These are phyloP conservation scores for Aspergillus asperescens DNA, from an alignment of 495 filamentous ascomycete species.

Conservation along the genomic window DNA sequence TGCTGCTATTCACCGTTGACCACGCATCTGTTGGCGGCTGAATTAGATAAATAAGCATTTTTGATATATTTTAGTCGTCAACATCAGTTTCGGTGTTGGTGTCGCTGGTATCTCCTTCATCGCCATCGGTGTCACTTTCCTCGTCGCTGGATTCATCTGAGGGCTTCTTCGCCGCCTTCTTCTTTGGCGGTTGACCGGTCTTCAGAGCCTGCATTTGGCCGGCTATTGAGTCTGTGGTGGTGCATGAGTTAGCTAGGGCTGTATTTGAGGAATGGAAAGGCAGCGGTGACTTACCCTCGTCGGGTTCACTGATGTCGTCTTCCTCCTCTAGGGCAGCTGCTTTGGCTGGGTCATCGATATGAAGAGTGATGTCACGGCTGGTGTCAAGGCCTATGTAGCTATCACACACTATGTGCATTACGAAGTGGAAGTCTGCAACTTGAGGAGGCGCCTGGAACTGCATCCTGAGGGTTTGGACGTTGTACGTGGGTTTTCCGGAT, in stretches of 20 bases:
- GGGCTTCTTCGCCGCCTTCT: slow-evolving; percentile 54
- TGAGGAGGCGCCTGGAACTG: slow-evolving; percentile 96
- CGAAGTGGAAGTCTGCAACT: slow-evolving; percentile 84
- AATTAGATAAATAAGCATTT: background rate
- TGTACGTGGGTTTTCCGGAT: slow-evolving; percentile 74
- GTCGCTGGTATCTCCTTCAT: slow-evolving; percentile 69
- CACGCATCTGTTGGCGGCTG: no score
- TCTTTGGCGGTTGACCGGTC: slow-evolving; percentile 53
- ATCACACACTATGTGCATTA: slow-evolving; percentile 87
- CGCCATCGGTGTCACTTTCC: slow-evolving; percentile 86
- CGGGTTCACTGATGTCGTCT: slow-evolving; percentile 95
- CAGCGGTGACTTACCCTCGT: slow-evolving; percentile 70
- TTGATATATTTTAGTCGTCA: slow-evolving; percentile 39
- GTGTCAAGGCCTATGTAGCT: slow-evolving; percentile 90
- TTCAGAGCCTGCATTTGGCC: slow-evolving; percentile 93
- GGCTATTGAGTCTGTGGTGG: slow-evolving; percentile 72
- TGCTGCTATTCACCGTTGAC: background rate
- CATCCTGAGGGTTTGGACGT: slow-evolving; percentile 91
- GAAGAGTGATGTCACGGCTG: slow-evolving; percentile 78
- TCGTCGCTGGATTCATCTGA: slow-evolving; percentile 61
- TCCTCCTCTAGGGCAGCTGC: slow-evolving; percentile 67
- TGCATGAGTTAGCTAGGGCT: slow-evolving; percentile 27
- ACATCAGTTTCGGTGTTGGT: slow-evolving; percentile 75
- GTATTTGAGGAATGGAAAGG: background rate
- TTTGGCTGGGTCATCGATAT: slow-evolving; percentile 86